A percentile compares a stretch with the other conserved stretches of the same genome.
Evolutionary conservation across 805 yeast genomes (phyloP).

Genomic region (Lipomyces kockii): DNA sequence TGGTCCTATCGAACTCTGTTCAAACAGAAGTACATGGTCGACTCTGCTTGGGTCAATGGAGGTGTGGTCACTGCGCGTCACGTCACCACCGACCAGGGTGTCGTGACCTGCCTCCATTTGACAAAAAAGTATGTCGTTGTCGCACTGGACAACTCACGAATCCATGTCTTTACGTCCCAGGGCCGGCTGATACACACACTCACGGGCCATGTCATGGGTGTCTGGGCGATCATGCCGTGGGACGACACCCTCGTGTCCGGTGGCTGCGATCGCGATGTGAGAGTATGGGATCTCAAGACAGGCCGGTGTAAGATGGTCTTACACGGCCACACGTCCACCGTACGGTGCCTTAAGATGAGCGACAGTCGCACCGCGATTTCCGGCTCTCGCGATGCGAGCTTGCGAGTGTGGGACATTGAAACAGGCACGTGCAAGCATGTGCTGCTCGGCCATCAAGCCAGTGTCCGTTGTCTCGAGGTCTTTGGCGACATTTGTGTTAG

Average conservation of each 20-base stretch:
- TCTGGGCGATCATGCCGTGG: constrained; percentile 92
- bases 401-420: constrained; percentile 94
- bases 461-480: constrained; percentile 83
- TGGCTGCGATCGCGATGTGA: constrained; percentile 93
- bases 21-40: constrained; percentile 48
- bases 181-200: constrained; percentile 72
- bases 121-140: constrained; percentile 47
- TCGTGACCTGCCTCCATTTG: constrained; percentile 49
- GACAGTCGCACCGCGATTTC: constrained; percentile 77
- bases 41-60: constrained; percentile 50
- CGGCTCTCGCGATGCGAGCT: constrained; percentile 89
- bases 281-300: constrained; percentile 91
- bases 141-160: constrained; percentile 51
- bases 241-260: constrained; percentile 92
- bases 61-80: constrained; percentile 50
- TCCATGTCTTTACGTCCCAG: constrained; percentile 50
- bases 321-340: constrained; percentile 92
- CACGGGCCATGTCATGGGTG: constrained; percentile 97
- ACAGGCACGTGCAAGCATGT: constrained; percentile 81
- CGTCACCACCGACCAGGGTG: constrained; percentile 45
- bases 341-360: constrained; percentile 80
- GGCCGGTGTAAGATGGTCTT: constrained; percentile 86
- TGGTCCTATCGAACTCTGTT: constrained; percentile 48
- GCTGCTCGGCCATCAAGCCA: constrained; percentile 69
- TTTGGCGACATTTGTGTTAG: constrained; percentile 77